Conservation (phyloP, 2,329 filamentous ascomycete genomes). For the Fusarium gaditjirri region DNA sequence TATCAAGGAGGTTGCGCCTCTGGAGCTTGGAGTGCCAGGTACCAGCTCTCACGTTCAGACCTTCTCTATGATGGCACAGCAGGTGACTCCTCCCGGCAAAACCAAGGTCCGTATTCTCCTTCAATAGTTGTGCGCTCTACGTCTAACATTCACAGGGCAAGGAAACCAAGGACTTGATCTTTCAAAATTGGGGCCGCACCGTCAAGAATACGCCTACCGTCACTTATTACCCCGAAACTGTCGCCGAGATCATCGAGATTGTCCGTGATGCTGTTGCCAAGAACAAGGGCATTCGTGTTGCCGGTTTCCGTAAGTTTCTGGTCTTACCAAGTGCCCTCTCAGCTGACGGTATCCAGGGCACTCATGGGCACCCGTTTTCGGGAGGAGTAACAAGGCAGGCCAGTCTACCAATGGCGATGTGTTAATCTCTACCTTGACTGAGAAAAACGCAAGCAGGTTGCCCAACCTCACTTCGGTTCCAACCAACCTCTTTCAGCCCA, state of each 20-base stretch:
- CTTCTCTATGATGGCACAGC: not conserved
- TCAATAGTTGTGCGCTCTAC: accelerated
- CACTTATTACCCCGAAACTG: not conserved
- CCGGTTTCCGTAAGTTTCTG: not conserved
- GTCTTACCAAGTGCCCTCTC: accelerated
- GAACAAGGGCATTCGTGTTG: not conserved
- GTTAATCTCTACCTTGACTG: not conserved
- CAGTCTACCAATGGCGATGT: not conserved
- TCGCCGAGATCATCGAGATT: not conserved
- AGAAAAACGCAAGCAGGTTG: not conserved
- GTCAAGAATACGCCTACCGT: not conserved
- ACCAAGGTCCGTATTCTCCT: not conserved
- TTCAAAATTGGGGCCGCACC: not conserved
- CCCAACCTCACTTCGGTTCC: not conserved
- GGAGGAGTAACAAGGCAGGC: not conserved
- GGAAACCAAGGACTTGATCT: not conserved
- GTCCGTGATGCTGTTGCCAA: not conserved
- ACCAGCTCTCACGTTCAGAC: not conserved
- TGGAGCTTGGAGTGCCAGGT: not conserved
- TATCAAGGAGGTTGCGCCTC: not conserved
- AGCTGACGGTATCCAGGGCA: not conserved
- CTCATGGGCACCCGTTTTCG: not conserved
- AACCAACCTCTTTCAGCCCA: not conserved
- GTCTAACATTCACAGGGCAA: not conserved
- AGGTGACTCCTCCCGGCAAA: not conserved